A percentile compares a stretch with the other conserved stretches of the same genome.
Conservation (phyloP, 768 basidiomycete species). For the Trametes punicea region DNA sequence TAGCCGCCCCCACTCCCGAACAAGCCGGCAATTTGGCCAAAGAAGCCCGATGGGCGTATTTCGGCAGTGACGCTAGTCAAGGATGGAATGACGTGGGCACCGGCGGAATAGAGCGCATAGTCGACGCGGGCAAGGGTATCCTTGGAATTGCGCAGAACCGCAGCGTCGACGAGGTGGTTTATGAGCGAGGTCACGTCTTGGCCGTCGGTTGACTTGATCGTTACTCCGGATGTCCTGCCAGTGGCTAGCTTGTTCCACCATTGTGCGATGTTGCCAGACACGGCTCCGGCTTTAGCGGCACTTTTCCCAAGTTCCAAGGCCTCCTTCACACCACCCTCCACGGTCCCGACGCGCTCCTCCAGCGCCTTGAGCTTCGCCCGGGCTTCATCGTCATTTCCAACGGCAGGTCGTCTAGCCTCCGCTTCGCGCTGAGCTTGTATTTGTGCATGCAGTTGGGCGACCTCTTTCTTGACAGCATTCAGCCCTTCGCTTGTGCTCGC, state of each 20-base stretch:
- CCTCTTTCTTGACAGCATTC: slow-evolving; percentile 49
- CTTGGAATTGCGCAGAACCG: slow-evolving; percentile 66
- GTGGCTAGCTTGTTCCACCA: slow-evolving; percentile 73
- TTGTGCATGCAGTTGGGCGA: slow-evolving; percentile 50
- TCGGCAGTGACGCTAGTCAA: slow-evolving; percentile 82
- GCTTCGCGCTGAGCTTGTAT: slow-evolving; percentile 28
- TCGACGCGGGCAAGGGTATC: slow-evolving; percentile 82
- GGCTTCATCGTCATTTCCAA: slow-evolving; percentile 52
- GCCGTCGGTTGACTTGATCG: slow-evolving; percentile 72
- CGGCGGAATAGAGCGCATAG: slow-evolving; percentile 80
- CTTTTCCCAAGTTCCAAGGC: slow-evolving; percentile 65
- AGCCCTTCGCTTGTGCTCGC: slow-evolving; percentile 41
- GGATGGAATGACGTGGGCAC: slow-evolving; percentile 75
- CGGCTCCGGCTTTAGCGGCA: slow-evolving; percentile 35
- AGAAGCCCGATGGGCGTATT: slow-evolving; percentile 50
- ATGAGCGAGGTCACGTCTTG: slow-evolving; percentile 72
- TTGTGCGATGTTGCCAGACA: slow-evolving; percentile 40
- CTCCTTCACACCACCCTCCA: slow-evolving; percentile 67
- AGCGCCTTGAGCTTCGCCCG: slow-evolving; percentile 49
- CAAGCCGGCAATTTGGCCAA: slow-evolving; percentile 47
- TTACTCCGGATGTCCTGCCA: slow-evolving; percentile 30
- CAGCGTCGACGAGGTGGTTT: slow-evolving; percentile 69
- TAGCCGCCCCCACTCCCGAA: slow-evolving; percentile 57
- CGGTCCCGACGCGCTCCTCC: slow-evolving; percentile 57
- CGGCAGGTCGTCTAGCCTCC: slow-evolving; percentile 21